Conservation (phyloP, 2,329 filamentous ascomycete species). For the Venturia oleaginea region DNA sequence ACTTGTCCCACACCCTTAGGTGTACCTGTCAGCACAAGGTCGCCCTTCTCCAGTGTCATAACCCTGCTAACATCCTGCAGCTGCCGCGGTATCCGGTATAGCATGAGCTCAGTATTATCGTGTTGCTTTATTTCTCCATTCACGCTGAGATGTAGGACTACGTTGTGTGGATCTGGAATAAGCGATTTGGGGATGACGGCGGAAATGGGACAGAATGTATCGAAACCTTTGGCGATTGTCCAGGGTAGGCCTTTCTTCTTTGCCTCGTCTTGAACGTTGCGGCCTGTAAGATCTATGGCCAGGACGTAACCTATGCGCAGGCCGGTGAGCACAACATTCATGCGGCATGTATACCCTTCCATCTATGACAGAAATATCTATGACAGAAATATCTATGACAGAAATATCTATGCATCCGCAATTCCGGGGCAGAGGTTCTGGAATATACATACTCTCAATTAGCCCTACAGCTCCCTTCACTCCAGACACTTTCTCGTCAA, state of each 20-base stretch:
- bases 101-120: constrained; percentile 88
- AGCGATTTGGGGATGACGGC: constrained; percentile 68
- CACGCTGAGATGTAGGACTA: constrained; percentile 77
- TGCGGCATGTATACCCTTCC: not conserved
- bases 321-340: not conserved
- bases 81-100: constrained; percentile 81
- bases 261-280: constrained; percentile 91
- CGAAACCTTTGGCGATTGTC: constrained; percentile 95
- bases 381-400: too few species aligned
- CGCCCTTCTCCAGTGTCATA: constrained; percentile 86
- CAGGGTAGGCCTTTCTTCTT: constrained; percentile 96
- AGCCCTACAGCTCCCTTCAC: constrained; percentile 67
- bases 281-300: constrained; percentile 93
- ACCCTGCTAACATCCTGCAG: constrained; percentile 88
- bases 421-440: not conserved
- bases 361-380: too few species aligned
- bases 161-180: constrained; percentile 80
- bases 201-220: constrained; percentile 89
- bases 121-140: constrained; percentile 70
- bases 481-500: constrained; percentile 55
- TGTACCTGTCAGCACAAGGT: constrained; percentile 92
- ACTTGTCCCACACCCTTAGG: constrained; percentile 91
- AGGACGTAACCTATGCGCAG: constrained; percentile 64
- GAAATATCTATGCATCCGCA: not conserved
- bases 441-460: constrained; percentile 56